Percentiles rank a stretch among this genome's conserved stretches.
Conservation (phyloP, 2,329 filamentous ascomycete species). For the Alternaria arborescens region DNA sequence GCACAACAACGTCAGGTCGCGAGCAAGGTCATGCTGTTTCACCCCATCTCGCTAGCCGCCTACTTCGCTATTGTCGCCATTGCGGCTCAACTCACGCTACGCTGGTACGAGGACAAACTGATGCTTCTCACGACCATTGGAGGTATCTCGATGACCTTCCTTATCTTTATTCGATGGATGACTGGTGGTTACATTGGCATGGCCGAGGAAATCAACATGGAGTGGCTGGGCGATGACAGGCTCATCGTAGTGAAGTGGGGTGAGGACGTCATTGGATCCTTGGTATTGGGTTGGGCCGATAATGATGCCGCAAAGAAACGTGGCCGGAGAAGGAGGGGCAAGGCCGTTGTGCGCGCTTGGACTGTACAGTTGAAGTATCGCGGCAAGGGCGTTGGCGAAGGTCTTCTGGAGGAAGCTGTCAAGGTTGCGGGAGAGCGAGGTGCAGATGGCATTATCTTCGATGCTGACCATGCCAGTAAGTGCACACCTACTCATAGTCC, state of each 20-base stretch:
- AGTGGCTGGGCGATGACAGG: slow-evolving; percentile 65
- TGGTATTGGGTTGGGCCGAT: slow-evolving; percentile 72
- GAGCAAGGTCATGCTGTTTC: slow-evolving; percentile 62
- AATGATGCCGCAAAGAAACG: slow-evolving; percentile 55
- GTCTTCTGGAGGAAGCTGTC: slow-evolving; percentile 77
- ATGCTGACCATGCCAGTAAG: slow-evolving; percentile 78
- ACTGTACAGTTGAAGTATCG: slow-evolving; percentile 76
- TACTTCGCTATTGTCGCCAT: slow-evolving; percentile 52
- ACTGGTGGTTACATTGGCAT: slow-evolving; percentile 69
- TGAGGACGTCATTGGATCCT: slow-evolving; percentile 72
- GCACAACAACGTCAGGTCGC: slow-evolving; percentile 81
- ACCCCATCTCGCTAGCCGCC: slow-evolving; percentile 49
- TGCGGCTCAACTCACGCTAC: slow-evolving; percentile 52
- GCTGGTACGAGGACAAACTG: slow-evolving; percentile 60
- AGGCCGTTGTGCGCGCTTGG: slow-evolving; percentile 81
- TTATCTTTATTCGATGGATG: slow-evolving; percentile 68
- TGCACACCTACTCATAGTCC: slow-evolving; percentile 23
- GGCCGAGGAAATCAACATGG: slow-evolving; percentile 69
- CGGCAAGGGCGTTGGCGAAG: slow-evolving; percentile 74
- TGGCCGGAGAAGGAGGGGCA: slow-evolving; percentile 64
- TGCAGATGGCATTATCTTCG: slow-evolving; percentile 76
- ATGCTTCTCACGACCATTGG: slow-evolving; percentile 66
- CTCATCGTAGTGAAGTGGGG: slow-evolving; percentile 72
- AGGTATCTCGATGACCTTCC: slow-evolving; percentile 69
- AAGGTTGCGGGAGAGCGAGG: slow-evolving; percentile 72